Evolutionary conservation across 1,139 yeast genomes (phyloP), one percentile per base, ranked within the genome.

Genomic region (Debaryomyces sp.): DNA sequence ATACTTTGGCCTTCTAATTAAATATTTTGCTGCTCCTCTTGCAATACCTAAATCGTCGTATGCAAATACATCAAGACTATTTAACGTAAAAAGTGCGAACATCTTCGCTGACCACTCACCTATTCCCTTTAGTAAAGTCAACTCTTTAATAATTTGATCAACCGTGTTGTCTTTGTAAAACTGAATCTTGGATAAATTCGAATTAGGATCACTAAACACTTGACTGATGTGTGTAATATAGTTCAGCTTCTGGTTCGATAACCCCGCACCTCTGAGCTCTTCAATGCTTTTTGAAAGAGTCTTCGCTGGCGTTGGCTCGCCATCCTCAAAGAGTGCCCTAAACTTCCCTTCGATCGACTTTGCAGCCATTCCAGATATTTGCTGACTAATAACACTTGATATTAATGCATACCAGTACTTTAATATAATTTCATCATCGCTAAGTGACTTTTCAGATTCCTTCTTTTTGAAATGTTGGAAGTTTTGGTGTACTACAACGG

Each of bases 51-150:
- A 70, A 67, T 92, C 97, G 32, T 85, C 91, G 12, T 81, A 73
- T 2, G 95, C 87, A 64, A 89, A 89, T 0, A 89, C 81, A 61
- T 91, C 85, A 62, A 80, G 62, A 50, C 88, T 77, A 29, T 77
- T 77, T 42, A 91, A 68, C 0, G 88, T 87, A 61, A 90, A 89
- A 18, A 86, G 63, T 15, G 87, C 69, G 67, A 90, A 91, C 97
- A 91, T 91, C 50, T 87, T 88, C 0, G 96, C 95, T 8, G 92
- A 84, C 98, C 98, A 91, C 1, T 83, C 80, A 0, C 97, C 97
- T 30, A 91, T 80, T 0, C 97, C 97, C 60, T 89, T 88, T 48
- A 90, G 70, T 35, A 60, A 58, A 1, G 83, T 82, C 47, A 90
- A 66, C 49, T 77, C 81, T 21, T 77, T 79, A 1, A 81, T 71